Conservation (phyloP, 2,329 filamentous ascomycete genomes). For the Intubia oerlemansii region DNA sequence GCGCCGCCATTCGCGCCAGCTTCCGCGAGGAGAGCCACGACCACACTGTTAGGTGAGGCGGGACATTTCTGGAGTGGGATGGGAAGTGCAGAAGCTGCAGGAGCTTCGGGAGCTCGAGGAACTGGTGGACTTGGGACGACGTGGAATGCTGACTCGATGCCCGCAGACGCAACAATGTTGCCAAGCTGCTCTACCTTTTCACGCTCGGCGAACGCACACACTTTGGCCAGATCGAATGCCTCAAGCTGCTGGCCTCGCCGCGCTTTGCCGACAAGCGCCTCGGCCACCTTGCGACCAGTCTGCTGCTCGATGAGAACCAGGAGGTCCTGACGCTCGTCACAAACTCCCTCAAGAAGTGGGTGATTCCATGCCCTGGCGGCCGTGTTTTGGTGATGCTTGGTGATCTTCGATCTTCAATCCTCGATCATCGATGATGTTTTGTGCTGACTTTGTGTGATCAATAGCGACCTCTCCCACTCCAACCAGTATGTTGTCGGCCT, state of each 20-base stretch:
- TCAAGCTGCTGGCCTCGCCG: slow-evolving; percentile 90
- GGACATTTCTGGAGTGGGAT: not conserved
- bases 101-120: too few species aligned
- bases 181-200: slow-evolving; percentile 94
- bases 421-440: too few species aligned
- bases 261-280: slow-evolving; percentile 95
- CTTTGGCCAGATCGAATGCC: slow-evolving; percentile 97
- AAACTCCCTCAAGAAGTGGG: slow-evolving; percentile 89
- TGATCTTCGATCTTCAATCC: too few species aligned
- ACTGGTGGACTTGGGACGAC: too few species aligned
- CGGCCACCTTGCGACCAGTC: slow-evolving; percentile 87
- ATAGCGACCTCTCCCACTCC: slow-evolving; percentile 80
- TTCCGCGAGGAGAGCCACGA: slow-evolving; percentile 95
- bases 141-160: slow-evolving; percentile 2
- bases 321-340: slow-evolving; percentile 94
- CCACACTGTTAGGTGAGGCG: slow-evolving; percentile 57
- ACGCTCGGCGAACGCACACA: slow-evolving; percentile 93
- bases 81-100: not conserved
- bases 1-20: slow-evolving; percentile 88
- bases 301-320: slow-evolving; percentile 93
- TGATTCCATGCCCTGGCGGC: not conserved
- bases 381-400: too few species aligned
- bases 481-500: slow-evolving; percentile 98
- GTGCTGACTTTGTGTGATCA: slow-evolving; percentile 14
- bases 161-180: slow-evolving; percentile 93